Evolutionary conservation across 2,329 filamentous ascomycete species (phyloP).

Genomic region (Chaetoscypha palmicola): DNA sequence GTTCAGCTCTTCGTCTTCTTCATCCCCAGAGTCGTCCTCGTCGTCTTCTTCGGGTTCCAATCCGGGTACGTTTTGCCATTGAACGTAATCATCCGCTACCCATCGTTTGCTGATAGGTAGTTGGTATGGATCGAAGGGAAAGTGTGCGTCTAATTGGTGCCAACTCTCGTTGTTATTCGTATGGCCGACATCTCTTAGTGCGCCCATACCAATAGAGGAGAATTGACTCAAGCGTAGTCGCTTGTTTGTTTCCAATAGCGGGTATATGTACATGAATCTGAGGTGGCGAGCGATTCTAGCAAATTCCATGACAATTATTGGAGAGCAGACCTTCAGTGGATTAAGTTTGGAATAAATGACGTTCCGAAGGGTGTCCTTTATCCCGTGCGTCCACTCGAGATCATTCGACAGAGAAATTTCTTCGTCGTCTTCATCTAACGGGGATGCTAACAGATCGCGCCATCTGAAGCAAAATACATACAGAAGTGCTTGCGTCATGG

Average conservation of each 20-base stretch:
- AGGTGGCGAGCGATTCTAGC: conserved; percentile 81
- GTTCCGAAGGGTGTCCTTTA: conserved; percentile 66
- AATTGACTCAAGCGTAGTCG: conserved; percentile 72
- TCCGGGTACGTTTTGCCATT: conserved; percentile 70
- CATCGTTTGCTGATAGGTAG: conserved; percentile 80
- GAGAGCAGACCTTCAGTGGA: conserved; percentile 89
- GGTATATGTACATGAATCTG: conserved; percentile 81
- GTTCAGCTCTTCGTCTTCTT: conserved; percentile 22
- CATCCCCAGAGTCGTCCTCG: conserved; percentile 41
- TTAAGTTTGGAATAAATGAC: conserved; percentile 88
- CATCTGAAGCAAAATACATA: conserved; percentile 93
- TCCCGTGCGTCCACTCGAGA: conserved; percentile 67
- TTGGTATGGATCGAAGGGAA: conserved; percentile 95
- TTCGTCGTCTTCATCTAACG: conserved; percentile 55
- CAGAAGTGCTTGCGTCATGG: conserved; percentile 60
- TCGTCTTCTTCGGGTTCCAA: conserved; percentile 52
- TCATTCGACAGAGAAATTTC: conserved; percentile 60
- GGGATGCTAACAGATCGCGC: conserved; percentile 71
- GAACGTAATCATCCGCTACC: conserved; percentile 77
- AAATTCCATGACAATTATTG: conserved; percentile 85
- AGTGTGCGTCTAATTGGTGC: conserved; percentile 87
- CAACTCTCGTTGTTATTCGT: conserved; percentile 61
- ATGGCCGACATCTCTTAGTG: conserved; percentile 44
- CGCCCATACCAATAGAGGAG: conserved; percentile 42
- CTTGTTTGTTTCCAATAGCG: conserved; percentile 87